Conservation (phyloP, 106 monocot species). For the Phalaenopsis equestris region DNA sequence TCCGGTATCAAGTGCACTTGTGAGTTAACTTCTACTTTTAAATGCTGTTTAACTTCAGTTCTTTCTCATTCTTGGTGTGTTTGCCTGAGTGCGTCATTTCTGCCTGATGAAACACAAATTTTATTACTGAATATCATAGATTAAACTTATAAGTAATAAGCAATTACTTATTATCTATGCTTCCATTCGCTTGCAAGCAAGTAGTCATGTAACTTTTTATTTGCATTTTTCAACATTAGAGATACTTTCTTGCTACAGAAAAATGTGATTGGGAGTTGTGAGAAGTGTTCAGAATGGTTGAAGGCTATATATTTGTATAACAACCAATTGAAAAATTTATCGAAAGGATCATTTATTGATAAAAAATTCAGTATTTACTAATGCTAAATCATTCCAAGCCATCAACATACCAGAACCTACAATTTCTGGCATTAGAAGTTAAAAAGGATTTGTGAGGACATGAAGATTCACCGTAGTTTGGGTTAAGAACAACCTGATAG, state of each 20-base stretch:
- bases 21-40: neutral
- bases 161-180: neutral
- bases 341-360: neutral
- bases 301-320: neutral
- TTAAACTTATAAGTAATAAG: neutral
- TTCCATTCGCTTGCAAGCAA: neutral
- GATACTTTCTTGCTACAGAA: neutral
- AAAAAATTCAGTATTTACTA: neutral
- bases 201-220: neutral
- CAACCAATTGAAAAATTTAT: neutral
- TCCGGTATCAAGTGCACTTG: too few relatives aligned
- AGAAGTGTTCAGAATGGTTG: neutral
- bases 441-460: neutral
- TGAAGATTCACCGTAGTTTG: neutral
- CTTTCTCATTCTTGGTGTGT: neutral
- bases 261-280: neutral
- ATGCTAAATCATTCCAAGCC: neutral
- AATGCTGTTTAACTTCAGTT: neutral
- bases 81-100: neutral
- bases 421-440: neutral
- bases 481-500: neutral
- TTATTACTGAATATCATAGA: neutral
- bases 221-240: neutral
- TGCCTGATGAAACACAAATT: neutral
- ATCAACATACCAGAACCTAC: neutral